Conservation (phyloP, 257 asterid genomes). For the Petunia axillaris region DNA sequence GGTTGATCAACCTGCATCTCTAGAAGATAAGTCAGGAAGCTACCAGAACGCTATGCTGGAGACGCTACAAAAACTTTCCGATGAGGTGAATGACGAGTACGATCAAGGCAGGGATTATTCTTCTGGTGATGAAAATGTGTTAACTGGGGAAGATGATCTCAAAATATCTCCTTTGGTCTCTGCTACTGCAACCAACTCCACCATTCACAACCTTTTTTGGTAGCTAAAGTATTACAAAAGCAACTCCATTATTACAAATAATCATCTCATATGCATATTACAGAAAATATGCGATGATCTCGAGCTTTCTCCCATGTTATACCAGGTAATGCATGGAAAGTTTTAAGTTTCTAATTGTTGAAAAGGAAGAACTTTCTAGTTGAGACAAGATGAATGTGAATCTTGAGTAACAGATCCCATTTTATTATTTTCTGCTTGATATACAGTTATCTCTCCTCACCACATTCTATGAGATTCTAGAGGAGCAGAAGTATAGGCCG, state of each 20-base stretch:
- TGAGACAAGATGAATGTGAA: neutral
- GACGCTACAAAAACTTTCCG: constrained; percentile 42
- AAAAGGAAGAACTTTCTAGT: neutral
- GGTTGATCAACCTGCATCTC: constrained; percentile 40
- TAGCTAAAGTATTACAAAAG: constrained; percentile 78
- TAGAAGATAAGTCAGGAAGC: constrained; percentile 31
- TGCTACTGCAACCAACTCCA: constrained; percentile 67
- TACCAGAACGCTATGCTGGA: constrained; percentile 43
- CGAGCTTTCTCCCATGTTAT: constrained; percentile 92
- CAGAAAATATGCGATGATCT: constrained; percentile 81
- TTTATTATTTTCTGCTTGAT: constrained; percentile 35
- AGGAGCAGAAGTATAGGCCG: constrained; percentile 87
- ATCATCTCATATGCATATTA: constrained; percentile 65
- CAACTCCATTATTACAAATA: constrained; percentile 77
- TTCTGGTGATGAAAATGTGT: constrained; percentile 66
- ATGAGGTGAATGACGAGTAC: constrained; percentile 41
- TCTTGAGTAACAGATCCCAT: constrained; percentile 26
- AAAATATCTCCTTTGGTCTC: constrained; percentile 74
- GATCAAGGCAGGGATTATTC: constrained; percentile 60
- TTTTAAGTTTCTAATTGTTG: neutral
- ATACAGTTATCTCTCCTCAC: constrained; percentile 78
- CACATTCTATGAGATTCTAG: constrained; percentile 79
- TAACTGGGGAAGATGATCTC: constrained; percentile 76
- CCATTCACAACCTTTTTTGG: constrained; percentile 84
- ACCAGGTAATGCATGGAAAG: constrained; percentile 64